Percentiles rank a stretch among this genome's conserved stretches.
phyloP scores from a whole-genome alignment of 257 asterid species.

The Solanum okadae region DNA sequence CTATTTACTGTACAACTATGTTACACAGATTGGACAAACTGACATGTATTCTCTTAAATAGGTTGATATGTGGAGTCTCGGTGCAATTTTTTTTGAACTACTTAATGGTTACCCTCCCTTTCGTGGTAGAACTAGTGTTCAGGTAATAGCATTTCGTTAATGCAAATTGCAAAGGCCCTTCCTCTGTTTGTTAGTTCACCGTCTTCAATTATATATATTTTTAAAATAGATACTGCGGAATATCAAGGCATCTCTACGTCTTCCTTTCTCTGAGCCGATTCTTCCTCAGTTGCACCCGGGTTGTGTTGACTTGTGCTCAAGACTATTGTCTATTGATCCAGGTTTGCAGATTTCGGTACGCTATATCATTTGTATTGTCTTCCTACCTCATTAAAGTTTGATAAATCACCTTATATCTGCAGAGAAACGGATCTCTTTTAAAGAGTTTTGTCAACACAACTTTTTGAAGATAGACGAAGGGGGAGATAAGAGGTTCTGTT shows the following conservation, averaged over 20 bases:
- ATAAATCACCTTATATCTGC: conserved; percentile 12
- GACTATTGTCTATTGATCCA: conserved; percentile 37
- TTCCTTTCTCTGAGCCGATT: conserved; percentile 25
- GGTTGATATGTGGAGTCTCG: conserved; percentile 59
- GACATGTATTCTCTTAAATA: background rate
- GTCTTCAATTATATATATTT: background rate
- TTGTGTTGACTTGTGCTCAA: conserved; percentile 34
- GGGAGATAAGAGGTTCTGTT: background rate
- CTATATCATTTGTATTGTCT: background rate
- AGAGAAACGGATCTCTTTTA: conserved; percentile 39
- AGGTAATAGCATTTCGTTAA: conserved; percentile 17
- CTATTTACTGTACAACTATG: background rate
- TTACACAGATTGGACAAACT: background rate
- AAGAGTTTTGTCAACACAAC: conserved; percentile 32
- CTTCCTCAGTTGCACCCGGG: conserved; percentile 29
- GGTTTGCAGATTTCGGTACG: conserved; percentile 10
- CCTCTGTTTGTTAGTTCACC: background rate
- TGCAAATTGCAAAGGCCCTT: background rate
- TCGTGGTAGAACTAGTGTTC: conserved; percentile 35
- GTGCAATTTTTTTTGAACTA: conserved; percentile 49
- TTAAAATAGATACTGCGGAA: conserved; percentile 33
- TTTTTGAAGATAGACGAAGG: conserved; percentile 10
- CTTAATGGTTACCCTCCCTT: conserved; percentile 52
- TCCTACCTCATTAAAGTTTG: background rate
- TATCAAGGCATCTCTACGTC: conserved; percentile 26